Conservation (phyloP, 1,139 yeast genomes). For the Magnusiomyces magnusii region DNA sequence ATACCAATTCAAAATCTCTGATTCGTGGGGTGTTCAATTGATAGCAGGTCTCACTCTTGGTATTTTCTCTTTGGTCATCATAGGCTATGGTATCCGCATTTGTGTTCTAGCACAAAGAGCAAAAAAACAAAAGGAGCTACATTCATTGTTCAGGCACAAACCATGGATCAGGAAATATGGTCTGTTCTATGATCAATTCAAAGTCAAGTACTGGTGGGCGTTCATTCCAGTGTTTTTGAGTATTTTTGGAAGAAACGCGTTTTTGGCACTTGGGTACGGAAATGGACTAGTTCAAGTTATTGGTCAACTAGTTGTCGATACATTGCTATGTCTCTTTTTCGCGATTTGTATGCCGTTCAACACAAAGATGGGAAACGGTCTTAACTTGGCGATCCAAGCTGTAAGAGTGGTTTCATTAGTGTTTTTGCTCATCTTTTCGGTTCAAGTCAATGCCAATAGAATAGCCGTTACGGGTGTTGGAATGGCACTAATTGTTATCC, state of each 20-base stretch:
- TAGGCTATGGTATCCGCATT: conserved; percentile 25
- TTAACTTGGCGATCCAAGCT: conserved; percentile 28
- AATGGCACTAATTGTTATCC: conserved; percentile 28
- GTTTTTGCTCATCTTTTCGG: conserved; percentile 29
- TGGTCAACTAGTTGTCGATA: conserved; percentile 30
- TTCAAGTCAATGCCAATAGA: conserved; percentile 24
- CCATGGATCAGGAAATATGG: conserved; percentile 32
- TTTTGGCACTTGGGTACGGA: conserved; percentile 31
- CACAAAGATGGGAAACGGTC: conserved; percentile 29
- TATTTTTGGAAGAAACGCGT: conserved; percentile 29
- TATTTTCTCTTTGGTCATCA: conserved; percentile 24
- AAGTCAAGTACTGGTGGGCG: conserved; percentile 32
- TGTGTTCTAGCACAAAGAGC: conserved; percentile 25
- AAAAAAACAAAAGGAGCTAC: conserved; percentile 22
- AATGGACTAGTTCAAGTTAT: conserved; percentile 31
- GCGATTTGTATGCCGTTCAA: conserved; percentile 27
- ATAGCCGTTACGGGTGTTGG: conserved; percentile 30
- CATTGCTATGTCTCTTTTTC: conserved; percentile 19
- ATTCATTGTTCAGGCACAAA: conserved; percentile 27
- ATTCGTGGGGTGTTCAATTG: conserved; percentile 30
- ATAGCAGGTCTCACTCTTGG: conserved; percentile 31
- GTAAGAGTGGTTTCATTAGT: conserved; percentile 28
- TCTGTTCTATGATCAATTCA: conserved; percentile 31
- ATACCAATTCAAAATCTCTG: conserved; percentile 28
- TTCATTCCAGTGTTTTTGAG: conserved; percentile 26